These are phyloP conservation scores for Sanghuangporus baumii DNA, from an alignment of 1,284 basidiomycete genomes.

Conservation along the genomic window DNA sequence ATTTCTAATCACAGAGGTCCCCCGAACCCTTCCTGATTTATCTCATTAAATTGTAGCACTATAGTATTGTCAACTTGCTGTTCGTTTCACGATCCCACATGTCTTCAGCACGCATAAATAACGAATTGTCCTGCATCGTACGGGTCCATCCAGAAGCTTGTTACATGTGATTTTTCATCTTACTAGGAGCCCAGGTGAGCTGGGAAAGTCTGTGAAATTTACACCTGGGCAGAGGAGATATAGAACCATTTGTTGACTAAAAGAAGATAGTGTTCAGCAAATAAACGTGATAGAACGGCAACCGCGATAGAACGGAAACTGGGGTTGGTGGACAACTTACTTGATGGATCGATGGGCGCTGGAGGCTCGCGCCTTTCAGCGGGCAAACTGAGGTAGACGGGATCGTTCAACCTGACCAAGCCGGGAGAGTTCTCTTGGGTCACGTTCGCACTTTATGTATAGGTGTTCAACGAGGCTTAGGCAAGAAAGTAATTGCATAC, in stretches of 20 bases:
- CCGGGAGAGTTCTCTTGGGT: conserved; percentile 75
- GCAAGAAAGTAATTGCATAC: not conserved
- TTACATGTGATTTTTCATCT: not conserved
- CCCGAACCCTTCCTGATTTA: not conserved
- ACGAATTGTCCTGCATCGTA: not conserved
- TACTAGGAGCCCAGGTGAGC: not conserved
- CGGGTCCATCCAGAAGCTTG: not conserved
- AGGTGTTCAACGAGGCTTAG: not conserved
- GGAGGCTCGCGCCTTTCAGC: conserved; percentile 77
- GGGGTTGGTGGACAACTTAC: conserved; percentile 37
- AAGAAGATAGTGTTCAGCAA: conserved; percentile 27
- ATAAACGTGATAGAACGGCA: not conserved
- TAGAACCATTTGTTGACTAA: conserved; percentile 88
- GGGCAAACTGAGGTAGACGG: conserved; percentile 64
- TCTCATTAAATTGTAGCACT: conserved; percentile 6
- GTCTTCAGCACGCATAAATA: conserved; percentile 1
- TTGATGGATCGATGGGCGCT: conserved; percentile 83
- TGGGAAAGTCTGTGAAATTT: conserved; percentile 14
- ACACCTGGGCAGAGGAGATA: conserved; percentile 80
- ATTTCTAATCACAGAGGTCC: not conserved
- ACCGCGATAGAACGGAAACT: conserved; percentile 8
- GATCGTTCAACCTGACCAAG: conserved; percentile 59
- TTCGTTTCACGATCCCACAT: not conserved
- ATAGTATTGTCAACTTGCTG: not conserved
- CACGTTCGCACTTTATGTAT: conserved; percentile 52